phyloP scores from a whole-genome alignment of 768 basidiomycete species.

The Tephrocybe sp. region DNA sequence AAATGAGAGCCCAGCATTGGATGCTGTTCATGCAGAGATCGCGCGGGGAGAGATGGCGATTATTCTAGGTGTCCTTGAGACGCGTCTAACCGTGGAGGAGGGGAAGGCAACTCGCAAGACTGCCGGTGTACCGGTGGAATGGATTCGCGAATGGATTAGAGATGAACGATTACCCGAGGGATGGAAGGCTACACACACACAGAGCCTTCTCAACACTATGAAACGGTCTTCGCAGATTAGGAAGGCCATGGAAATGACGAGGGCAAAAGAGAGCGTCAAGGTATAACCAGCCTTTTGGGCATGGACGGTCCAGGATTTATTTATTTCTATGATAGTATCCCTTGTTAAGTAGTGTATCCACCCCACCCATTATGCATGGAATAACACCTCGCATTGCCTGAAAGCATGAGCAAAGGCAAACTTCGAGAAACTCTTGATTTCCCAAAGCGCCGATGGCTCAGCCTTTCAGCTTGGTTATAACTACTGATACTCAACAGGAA shows the following conservation, averaged over 20 bases:
- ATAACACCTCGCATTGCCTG: too few relatives aligned
- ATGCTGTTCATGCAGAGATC: slow-evolving; percentile 48
- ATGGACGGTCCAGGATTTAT: too few relatives aligned
- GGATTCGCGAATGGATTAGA: slow-evolving; percentile 46
- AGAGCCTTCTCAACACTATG: slow-evolving; percentile 31
- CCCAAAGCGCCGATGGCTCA: too few relatives aligned
- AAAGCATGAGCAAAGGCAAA: too few relatives aligned
- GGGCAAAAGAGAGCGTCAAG: slow-evolving; percentile 1
- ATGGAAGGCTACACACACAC: slow-evolving; percentile 34
- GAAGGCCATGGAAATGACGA: not conserved
- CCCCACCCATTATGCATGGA: too few relatives aligned
- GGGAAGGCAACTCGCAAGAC: slow-evolving; percentile 23
- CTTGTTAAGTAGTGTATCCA: too few relatives aligned
- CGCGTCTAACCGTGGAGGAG: slow-evolving; percentile 4
- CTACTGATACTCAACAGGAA: too few relatives aligned
- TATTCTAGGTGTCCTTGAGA: slow-evolving; percentile 51
- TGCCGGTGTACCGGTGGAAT: slow-evolving; percentile 38
- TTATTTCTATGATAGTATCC: too few relatives aligned
- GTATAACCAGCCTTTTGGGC: too few relatives aligned
- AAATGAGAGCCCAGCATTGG: slow-evolving; percentile 34
- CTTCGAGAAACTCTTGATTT: too few relatives aligned
- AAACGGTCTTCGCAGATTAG: slow-evolving; percentile 20
- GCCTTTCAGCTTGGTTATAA: too few relatives aligned
- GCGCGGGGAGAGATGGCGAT: slow-evolving; percentile 69
- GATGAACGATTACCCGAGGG: slow-evolving; percentile 49